Evolutionary conservation across 306 rosid genomes (phyloP), one percentile per base, ranked within the genome.

Genomic region (Neltuma alba): DNA sequence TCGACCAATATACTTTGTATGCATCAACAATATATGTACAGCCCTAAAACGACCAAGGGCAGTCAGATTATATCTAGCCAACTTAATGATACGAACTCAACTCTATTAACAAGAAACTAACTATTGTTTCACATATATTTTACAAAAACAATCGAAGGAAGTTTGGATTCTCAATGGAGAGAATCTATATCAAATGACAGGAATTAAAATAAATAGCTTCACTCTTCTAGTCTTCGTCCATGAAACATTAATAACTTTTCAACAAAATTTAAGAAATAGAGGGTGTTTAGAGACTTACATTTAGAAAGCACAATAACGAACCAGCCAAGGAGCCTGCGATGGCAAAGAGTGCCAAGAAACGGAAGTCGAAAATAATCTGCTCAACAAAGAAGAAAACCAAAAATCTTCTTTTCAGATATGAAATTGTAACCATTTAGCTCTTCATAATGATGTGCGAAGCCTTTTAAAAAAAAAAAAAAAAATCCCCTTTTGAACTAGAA

Each of bases 271-370:
- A 10, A 30, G 9, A 62, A 20, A 74, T 13, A 4, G 28, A 80
- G 70, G 76, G 74, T 52, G 14, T 66, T 16, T 16, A 65, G 88
- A 73, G 85, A 85, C 77, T 44, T 89, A 95, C 99, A 81, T 93
- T 95, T 83, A 95, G 91, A 83, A 95, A 95, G 94, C 99, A 95
- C 88, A 95, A 76, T 44, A 95, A 85, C 16, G 98, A 93, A 83
- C 99, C 99, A 12, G 98, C 98, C 90, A 95, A 81, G 40, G 99
- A 95, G 55, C 99, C 99, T 77, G 81, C 99, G 80, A 95, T 81
- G 61, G 99, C 99, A 60, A 95, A 42, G 61, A 95, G 94, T 28
- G 99, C 99, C 92, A 95, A 85, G 89, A 95, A 95, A 14, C 98
- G 98, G 85, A 95, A 95, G 85, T 95, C 94, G 63, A 95, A 95